These are phyloP conservation scores for Silene latifolia DNA, from an alignment of 148 eudicot genomes.

Conservation along the genomic window DNA sequence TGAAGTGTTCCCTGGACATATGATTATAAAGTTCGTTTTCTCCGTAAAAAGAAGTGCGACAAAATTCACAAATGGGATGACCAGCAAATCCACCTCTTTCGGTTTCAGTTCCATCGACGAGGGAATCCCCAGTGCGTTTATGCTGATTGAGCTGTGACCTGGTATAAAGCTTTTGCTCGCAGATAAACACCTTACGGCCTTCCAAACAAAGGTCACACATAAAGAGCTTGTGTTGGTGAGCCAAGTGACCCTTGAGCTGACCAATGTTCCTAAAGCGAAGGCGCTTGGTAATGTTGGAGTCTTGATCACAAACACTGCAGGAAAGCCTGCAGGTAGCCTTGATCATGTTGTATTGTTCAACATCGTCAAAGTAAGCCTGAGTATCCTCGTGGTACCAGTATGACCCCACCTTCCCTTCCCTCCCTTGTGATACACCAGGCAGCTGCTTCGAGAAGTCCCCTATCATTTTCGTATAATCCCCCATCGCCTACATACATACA, in stretches of 20 bases:
- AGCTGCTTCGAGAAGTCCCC: constrained; percentile 59
- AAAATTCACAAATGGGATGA: constrained; percentile 93
- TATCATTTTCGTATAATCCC: constrained; percentile 73
- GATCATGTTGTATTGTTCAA: constrained; percentile 87
- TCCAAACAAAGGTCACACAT: constrained; percentile 96
- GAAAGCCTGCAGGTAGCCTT: constrained; percentile 95
- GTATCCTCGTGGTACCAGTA: constrained; percentile 95
- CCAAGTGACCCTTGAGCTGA: constrained; percentile 86
- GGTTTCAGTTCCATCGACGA: constrained; percentile 93
- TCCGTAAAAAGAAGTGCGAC: constrained; percentile 76
- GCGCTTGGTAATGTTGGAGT: constrained; percentile 32
- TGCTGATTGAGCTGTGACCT: constrained; percentile 83
- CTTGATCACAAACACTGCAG: constrained; percentile 78
- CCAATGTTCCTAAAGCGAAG: constrained; percentile 61
- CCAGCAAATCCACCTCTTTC: constrained; percentile 97
- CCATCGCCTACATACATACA: constrained; percentile 63
- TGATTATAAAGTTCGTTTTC: constrained; percentile 90
- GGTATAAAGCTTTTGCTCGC: constrained; percentile 90
- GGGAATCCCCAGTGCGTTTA: constrained; percentile 81
- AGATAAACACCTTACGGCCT: constrained; percentile 75
- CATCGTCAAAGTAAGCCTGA: constrained; percentile 76
- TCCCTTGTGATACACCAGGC: constrained; percentile 38
- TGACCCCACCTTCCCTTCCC: constrained; percentile 62
- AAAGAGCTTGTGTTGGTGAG: constrained; percentile 59
- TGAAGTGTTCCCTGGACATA: constrained; percentile 81